A percentile compares a stretch with the other conserved stretches of the same genome.
These are phyloP conservation scores for Fusarium azukiicola DNA, from an alignment of 2,329 filamentous ascomycete species.

Conservation along the genomic window DNA sequence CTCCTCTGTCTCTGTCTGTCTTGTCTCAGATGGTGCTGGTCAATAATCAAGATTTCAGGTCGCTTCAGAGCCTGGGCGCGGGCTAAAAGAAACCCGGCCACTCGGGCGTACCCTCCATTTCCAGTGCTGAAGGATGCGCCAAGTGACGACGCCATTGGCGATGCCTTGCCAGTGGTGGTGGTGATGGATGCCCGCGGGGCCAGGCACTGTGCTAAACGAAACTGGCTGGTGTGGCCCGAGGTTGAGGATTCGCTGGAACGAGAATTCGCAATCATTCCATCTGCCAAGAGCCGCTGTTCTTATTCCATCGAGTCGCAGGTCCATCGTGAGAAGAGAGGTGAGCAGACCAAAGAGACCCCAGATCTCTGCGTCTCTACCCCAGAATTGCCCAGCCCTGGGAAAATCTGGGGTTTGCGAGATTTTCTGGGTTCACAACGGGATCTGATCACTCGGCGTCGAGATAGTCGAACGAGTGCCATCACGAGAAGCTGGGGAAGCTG, in stretches of 20 bases:
- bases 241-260: not conserved
- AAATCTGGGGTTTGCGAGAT: constrained; percentile 10
- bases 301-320: constrained; percentile 3
- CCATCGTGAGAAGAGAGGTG: not conserved
- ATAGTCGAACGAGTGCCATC: constrained; percentile 27
- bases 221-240: constrained; percentile 6
- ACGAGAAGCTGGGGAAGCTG: constrained; percentile 25
- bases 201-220: not conserved
- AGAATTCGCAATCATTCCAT: constrained; percentile 11
- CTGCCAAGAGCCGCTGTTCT: constrained; percentile 18
- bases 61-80: constrained; percentile 15
- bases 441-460: constrained; percentile 21
- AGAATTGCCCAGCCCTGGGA: constrained; percentile 19
- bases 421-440: constrained; percentile 19
- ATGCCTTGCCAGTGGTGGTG: constrained; percentile 11
- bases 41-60: constrained; percentile 5
- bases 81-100: constrained; percentile 4
- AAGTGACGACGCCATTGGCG: not conserved
- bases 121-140: constrained; percentile 1
- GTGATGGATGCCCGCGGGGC: constrained; percentile 13
- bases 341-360: constrained; percentile 29
- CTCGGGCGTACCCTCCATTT: constrained; percentile 19
- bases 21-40: not conserved
- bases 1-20: not conserved
- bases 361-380: constrained; percentile 32